Percentiles rank a stretch among this genome's conserved stretches.
Conservation (phyloP, 495 filamentous ascomycete species). For the Glonium stellatum region DNA sequence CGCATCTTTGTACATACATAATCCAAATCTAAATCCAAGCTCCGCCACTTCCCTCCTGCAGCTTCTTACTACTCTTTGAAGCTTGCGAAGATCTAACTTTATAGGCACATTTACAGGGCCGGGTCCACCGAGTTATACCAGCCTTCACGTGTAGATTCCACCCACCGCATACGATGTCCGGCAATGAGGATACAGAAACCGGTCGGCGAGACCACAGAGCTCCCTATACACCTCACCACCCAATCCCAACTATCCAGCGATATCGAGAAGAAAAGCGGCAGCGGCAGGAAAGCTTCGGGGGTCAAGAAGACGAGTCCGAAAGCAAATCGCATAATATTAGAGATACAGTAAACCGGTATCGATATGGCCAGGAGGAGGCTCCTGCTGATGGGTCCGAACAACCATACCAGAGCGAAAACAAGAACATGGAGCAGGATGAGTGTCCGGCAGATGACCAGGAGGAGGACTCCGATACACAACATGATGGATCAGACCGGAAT, state of each 20-base stretch:
- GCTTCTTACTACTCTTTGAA: not conserved
- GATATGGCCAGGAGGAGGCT: conserved; percentile 26
- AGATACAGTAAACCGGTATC: conserved; percentile 16
- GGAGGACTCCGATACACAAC: conserved; percentile 30
- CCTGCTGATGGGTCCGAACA: conserved; percentile 23
- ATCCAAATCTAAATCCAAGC: not conserved
- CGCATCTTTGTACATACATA: conserved; percentile 19
- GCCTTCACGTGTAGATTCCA: not conserved
- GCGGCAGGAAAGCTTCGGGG: conserved; percentile 35
- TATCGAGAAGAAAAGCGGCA: conserved; percentile 53
- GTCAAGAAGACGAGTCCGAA: conserved; percentile 15
- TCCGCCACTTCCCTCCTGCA: not conserved
- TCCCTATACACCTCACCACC: conserved; percentile 51
- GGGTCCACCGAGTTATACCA: not conserved
- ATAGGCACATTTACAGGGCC: not conserved
- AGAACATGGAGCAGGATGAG: conserved; percentile 23
- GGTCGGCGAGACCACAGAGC: conserved; percentile 40
- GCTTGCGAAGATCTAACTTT: not conserved
- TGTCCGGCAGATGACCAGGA: conserved; percentile 33
- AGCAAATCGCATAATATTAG: conserved; percentile 17
- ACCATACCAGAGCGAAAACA: conserved; percentile 28
- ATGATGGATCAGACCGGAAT: not conserved
- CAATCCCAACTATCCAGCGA: conserved; percentile 55
- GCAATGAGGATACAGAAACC: conserved; percentile 42
- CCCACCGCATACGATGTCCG: conserved; percentile 30